Evolutionary conservation across 2,329 filamentous ascomycete genomes (phyloP).

Genomic region (Alternaria infectoria): DNA sequence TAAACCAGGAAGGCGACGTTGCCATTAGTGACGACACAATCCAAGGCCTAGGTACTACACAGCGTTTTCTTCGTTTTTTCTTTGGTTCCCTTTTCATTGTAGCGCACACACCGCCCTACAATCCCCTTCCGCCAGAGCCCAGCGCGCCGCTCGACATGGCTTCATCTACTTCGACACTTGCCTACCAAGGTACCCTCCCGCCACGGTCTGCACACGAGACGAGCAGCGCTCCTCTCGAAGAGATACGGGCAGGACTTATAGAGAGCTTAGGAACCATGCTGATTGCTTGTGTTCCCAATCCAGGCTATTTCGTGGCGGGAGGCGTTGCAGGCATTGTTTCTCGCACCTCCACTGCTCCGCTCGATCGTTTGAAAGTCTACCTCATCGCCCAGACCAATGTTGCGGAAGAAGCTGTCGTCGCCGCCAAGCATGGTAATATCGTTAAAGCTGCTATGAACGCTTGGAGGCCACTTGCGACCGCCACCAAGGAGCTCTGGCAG

Average conservation of each 20-base stretch:
- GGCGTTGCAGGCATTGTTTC: slow-evolving; percentile 93
- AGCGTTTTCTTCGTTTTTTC: slow-evolving; percentile 71
- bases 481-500: slow-evolving; percentile 79
- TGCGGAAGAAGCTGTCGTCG: slow-evolving; percentile 65
- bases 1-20: slow-evolving; percentile 94
- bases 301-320: slow-evolving; percentile 98
- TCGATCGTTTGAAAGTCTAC: slow-evolving; percentile 97
- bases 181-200: slow-evolving; percentile 43
- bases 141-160: slow-evolving; percentile 37
- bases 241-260: slow-evolving; percentile 36
- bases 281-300: slow-evolving; percentile 73
- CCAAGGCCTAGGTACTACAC: slow-evolving; percentile 88
- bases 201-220: slow-evolving; percentile 42
- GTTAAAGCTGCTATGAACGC: slow-evolving; percentile 70
- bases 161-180: slow-evolving; percentile 27
- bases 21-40: slow-evolving; percentile 88
- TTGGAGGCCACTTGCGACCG: slow-evolving; percentile 72
- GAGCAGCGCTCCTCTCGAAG: slow-evolving; percentile 30
- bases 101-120: slow-evolving; percentile 58
- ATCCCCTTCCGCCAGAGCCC: slow-evolving; percentile 31
- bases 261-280: slow-evolving; percentile 54
- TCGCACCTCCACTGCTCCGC: slow-evolving; percentile 90
- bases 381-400: slow-evolving; percentile 86
- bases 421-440: slow-evolving; percentile 73
- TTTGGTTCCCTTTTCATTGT: slow-evolving; percentile 78